Evolutionary conservation across 2,329 filamentous ascomycete genomes (phyloP), one percentile per base, ranked within the genome.

Genomic region (Colletotrichum paranaense): DNA sequence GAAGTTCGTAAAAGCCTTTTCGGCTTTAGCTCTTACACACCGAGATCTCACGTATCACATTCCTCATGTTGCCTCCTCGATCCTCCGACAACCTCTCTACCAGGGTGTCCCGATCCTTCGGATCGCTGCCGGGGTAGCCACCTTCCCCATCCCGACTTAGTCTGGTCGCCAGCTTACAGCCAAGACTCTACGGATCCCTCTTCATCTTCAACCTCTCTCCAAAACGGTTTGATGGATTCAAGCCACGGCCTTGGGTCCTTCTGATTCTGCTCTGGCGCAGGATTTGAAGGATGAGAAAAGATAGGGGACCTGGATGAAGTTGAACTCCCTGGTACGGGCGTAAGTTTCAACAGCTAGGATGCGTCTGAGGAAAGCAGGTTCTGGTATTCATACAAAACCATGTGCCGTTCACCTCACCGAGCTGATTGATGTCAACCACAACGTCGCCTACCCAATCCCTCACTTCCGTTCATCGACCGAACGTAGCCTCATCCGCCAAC

Each of bases 131-230:
- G 28, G n/a, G 24, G 12, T 38, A 16, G 3, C 53, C 55, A 56
- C 62, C 62, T 67, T 71, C 68, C 32, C 16, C 19, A 71, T 71
- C 6, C n/a, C 26, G 62, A 38, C n/a, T 16, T 62, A 26, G 32
- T 11, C 9, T 2, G 4, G 16, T 35, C 4, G 5, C 32, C 14
- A 32, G 7, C 32, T 9, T 32, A 2, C 3, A 11, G 46, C 46
- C 56, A 58, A 62, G 68, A 56, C 19, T 11, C 12, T 9, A 12
- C 2, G n/a, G 11, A 26, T 11, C n/a, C 30, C 8, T n/a, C 4
- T 3, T 7, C 11, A 1, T 0, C 24, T 6, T 4, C 22, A 16
- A 24, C 12, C 24, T 24, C 16, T 28, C 11, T 22, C 8, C 22
- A 38, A 4, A 24, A 12, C 4, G 16, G 9, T 11, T 14, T 28